phyloP scores from a whole-genome alignment of 2,329 filamentous ascomycete genomes.

The Lanzia echinophila region DNA sequence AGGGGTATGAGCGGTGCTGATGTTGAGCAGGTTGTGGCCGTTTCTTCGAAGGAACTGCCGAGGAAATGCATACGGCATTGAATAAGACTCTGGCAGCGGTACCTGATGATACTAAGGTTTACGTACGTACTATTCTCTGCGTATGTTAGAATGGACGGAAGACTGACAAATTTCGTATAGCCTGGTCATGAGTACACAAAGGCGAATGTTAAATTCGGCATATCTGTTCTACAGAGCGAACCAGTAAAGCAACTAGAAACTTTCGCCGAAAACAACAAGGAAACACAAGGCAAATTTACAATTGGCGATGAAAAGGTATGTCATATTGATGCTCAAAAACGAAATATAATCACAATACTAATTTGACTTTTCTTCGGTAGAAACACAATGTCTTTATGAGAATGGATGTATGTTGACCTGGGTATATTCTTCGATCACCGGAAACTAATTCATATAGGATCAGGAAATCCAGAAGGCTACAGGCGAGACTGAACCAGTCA shows the following conservation, averaged over 20 bases:
- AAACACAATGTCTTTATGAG: slow-evolving; percentile 97
- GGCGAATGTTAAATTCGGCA: slow-evolving; percentile 82
- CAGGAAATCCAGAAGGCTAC: slow-evolving; percentile 78
- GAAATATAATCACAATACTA: slow-evolving; percentile 12
- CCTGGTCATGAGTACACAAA: slow-evolving; percentile 99
- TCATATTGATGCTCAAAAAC: not conserved
- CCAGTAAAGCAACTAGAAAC: slow-evolving; percentile 69
- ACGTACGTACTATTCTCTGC: slow-evolving; percentile 48
- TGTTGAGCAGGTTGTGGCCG: slow-evolving; percentile 67
- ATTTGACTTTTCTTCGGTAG: slow-evolving; percentile 35
- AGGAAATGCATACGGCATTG: slow-evolving; percentile 88
- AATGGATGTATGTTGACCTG: slow-evolving; percentile 53
- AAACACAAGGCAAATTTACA: slow-evolving; percentile 93
- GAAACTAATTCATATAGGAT: slow-evolving; percentile 46
- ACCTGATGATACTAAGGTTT: slow-evolving; percentile 88
- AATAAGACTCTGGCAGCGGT: slow-evolving; percentile 77
- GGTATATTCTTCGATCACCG: not conserved
- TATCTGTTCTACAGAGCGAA: slow-evolving; percentile 67
- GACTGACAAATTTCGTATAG: slow-evolving; percentile 35
- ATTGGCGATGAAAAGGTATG: slow-evolving; percentile 92
- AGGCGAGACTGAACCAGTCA: slow-evolving; percentile 70
- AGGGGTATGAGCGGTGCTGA: not conserved
- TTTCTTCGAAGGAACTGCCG: slow-evolving; percentile 88
- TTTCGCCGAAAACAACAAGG: slow-evolving; percentile 71
- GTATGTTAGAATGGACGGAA: not conserved